phyloP scores from a whole-genome alignment of 1,284 basidiomycete species.

The Puccinia hordei region DNA sequence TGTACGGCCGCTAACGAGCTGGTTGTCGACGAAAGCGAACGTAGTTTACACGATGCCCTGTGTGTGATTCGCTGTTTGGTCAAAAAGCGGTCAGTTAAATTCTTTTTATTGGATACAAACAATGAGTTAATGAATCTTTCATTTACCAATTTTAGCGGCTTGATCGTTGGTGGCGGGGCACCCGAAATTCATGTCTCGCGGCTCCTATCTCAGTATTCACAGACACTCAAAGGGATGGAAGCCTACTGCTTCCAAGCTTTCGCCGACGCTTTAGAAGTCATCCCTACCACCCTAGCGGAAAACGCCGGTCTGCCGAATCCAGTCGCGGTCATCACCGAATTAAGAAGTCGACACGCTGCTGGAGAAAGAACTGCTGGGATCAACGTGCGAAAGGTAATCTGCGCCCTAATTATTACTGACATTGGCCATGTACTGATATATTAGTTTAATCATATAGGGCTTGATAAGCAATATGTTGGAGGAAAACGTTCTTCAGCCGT shows the following conservation, averaged over 20 bases:
- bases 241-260: slow-evolving; percentile 99
- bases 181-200: slow-evolving; percentile 99
- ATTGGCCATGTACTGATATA: slow-evolving; percentile 42
- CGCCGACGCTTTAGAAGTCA: slow-evolving; percentile 95
- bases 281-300: slow-evolving; percentile 96
- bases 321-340: slow-evolving; percentile 95
- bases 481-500: slow-evolving; percentile 94
- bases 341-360: slow-evolving; percentile 92
- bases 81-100: slow-evolving; percentile 79
- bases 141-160: slow-evolving; percentile 66
- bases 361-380: slow-evolving; percentile 95
- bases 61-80: slow-evolving; percentile 98
- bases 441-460: slow-evolving; percentile 65
- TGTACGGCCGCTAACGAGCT: slow-evolving; percentile 92
- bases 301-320: slow-evolving; percentile 93
- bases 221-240: slow-evolving; percentile 96
- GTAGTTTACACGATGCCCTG: slow-evolving; percentile 94
- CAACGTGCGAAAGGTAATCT: slow-evolving; percentile 85
- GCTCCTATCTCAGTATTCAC: slow-evolving; percentile 83
- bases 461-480: slow-evolving; percentile 94
- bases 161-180: slow-evolving; percentile 95
- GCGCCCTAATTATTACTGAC: slow-evolving; percentile 2
- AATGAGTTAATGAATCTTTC: slow-evolving; percentile 15
- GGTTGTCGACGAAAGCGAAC: slow-evolving; percentile 94
- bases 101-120: background rate